Percentiles rank a stretch among this genome's conserved stretches.
These are phyloP conservation scores for Coemansia sp. DNA, from an alignment of 371 early-diverging fungal genomes.

Conservation along the genomic window DNA sequence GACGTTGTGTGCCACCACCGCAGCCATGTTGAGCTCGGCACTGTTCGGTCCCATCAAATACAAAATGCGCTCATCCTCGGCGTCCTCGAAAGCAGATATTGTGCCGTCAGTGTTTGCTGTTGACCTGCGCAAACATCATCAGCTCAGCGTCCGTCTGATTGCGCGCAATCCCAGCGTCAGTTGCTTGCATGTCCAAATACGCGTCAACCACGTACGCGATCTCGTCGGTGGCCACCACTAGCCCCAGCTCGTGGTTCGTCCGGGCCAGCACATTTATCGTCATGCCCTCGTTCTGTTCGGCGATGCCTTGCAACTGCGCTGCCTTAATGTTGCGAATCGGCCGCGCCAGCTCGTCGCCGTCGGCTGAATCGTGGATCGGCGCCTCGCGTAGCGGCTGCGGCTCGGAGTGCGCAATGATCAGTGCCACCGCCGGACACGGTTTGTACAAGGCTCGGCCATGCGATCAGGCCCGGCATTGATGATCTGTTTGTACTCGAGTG, in stretches of 20 bases:
- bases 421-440: slow-evolving; percentile 60
- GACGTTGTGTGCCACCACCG: too few relatives aligned
- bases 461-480: slow-evolving; percentile 70
- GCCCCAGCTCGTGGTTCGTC: slow-evolving; percentile 87
- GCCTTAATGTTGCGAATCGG: slow-evolving; percentile 83
- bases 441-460: slow-evolving; percentile 81
- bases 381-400: slow-evolving; percentile 78
- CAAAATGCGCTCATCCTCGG: slow-evolving; percentile 47
- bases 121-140: slow-evolving; percentile 99
- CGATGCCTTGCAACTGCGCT: not conserved
- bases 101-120: slow-evolving; percentile 98
- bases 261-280: slow-evolving; percentile 59
- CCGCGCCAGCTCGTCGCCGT: slow-evolving; percentile 82
- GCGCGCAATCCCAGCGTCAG: slow-evolving; percentile 56
- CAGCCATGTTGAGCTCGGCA: too few relatives aligned
- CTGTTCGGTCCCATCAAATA: slow-evolving; percentile 94
- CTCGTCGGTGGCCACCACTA: slow-evolving; percentile 92
- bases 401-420: slow-evolving; percentile 72
- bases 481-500: too few relatives aligned
- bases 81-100: slow-evolving; percentile 74
- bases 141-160: slow-evolving; percentile 97
- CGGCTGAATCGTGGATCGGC: slow-evolving; percentile 71
- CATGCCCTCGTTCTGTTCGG: not conserved
- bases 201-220: slow-evolving; percentile 90
- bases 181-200: slow-evolving; percentile 61